Evolutionary conservation across 495 filamentous ascomycete genomes (phyloP).

Genomic region (Aspergillus biplanus): DNA sequence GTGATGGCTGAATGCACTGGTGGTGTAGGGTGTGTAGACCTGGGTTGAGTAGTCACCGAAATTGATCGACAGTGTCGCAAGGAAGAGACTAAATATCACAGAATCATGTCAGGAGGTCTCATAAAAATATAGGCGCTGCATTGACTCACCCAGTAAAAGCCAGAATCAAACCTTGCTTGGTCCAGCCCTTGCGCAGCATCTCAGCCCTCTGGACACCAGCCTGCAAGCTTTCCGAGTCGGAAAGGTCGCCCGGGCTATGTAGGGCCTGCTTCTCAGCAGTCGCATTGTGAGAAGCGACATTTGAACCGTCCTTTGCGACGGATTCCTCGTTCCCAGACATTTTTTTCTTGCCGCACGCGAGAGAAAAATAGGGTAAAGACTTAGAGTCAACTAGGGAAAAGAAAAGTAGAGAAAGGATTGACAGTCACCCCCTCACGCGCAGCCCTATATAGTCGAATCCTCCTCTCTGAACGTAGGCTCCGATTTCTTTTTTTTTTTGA

Average conservation of each 20-base stretch:
- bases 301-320: not conserved
- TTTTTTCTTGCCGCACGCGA: too few species aligned
- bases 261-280: not conserved
- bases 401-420: not conserved
- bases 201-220: conserved; percentile 30
- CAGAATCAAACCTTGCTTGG: conserved; percentile 25
- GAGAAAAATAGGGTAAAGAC: not conserved
- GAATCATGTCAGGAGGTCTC: not conserved
- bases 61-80: conserved; percentile 31
- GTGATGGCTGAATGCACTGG: conserved; percentile 30
- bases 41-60: conserved; percentile 31
- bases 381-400: not conserved
- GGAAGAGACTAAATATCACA: conserved; percentile 22
- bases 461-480: too few species aligned
- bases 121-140: not conserved
- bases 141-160: conserved; percentile 27
- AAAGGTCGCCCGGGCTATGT: not conserved
- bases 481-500: not conserved
- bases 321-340: not conserved
- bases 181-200: conserved; percentile 28
- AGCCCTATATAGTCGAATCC: not conserved
- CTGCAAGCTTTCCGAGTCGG: conserved; percentile 22
- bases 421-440: not conserved
- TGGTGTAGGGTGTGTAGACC: conserved; percentile 29
- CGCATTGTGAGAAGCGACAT: not conserved